phyloP scores from a whole-genome alignment of 805 yeast genomes.

The Saccharomycopsis fermentans region DNA sequence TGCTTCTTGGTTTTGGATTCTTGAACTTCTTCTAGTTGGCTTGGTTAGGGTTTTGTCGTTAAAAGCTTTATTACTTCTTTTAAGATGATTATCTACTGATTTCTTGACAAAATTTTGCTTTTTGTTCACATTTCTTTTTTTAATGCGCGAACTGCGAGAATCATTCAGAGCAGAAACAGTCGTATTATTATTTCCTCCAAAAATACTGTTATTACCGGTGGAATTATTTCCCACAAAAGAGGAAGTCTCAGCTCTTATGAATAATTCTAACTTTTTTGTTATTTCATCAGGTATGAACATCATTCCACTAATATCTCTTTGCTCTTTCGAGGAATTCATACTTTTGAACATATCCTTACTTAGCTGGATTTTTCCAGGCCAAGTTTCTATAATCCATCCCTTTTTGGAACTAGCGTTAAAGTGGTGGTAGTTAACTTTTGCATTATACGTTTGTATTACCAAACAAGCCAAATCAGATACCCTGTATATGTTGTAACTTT shows the following conservation, averaged over 20 bases:
- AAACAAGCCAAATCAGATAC: slow-evolving; percentile 69
- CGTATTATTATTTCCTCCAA: background rate
- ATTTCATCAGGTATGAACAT: slow-evolving; percentile 26
- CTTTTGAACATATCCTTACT: slow-evolving; percentile 65
- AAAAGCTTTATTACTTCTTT: background rate
- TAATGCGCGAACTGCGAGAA: background rate
- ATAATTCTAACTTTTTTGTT: slow-evolving; percentile 1
- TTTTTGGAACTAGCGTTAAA: slow-evolving; percentile 25
- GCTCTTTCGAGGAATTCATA: slow-evolving; percentile 45
- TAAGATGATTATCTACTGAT: background rate
- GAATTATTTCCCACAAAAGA: background rate
- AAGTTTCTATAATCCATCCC: slow-evolving; percentile 64
- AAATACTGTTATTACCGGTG: background rate
- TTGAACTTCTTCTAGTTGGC: background rate
- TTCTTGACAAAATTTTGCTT: background rate
- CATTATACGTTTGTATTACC: slow-evolving; percentile 39
- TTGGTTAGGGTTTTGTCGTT: background rate
- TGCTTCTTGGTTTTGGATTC: background rate
- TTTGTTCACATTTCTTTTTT: background rate
- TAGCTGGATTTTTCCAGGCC: slow-evolving; percentile 69
- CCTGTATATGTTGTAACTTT: slow-evolving; percentile 39
- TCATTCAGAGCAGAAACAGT: background rate
- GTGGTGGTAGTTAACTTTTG: background rate
- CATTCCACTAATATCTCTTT: slow-evolving; percentile 44
- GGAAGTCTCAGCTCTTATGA: background rate